Conservation (phyloP, 495 filamentous ascomycete species). For the Penicillium manginii region DNA sequence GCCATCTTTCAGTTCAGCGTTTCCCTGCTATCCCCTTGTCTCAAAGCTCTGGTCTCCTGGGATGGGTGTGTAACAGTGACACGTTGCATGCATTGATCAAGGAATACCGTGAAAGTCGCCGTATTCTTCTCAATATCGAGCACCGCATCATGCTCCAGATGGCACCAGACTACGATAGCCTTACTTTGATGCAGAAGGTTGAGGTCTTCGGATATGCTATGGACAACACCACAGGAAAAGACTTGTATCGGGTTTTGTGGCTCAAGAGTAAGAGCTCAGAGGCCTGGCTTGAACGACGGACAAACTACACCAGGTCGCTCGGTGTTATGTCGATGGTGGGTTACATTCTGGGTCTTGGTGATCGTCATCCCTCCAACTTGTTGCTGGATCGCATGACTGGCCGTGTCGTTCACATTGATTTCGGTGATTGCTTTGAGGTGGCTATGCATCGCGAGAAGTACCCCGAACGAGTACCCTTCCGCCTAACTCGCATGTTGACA, state of each 20-base stretch:
- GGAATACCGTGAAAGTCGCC: conserved; percentile 94
- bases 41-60: conserved; percentile 90
- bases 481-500: conserved; percentile 96
- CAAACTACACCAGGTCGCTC: conserved; percentile 95
- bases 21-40: conserved; percentile 95
- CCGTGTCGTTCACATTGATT: conserved; percentile 97
- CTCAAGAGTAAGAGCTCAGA: conserved; percentile 98
- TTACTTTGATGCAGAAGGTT: conserved; percentile 99
- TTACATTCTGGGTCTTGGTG: conserved; percentile 95
- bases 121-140: conserved; percentile 98
- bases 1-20: conserved; percentile 92
- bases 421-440: conserved; percentile 98
- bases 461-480: conserved; percentile 95
- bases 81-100: conserved; percentile 95
- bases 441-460: conserved; percentile 99
- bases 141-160: conserved; percentile 99
- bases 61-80: conserved; percentile 98
- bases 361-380: conserved; percentile 95
- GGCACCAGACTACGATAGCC: conserved; percentile 97
- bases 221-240: conserved; percentile 98
- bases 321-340: conserved; percentile 99
- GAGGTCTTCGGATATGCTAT: conserved; percentile 98
- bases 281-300: conserved; percentile 93
- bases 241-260: conserved; percentile 97
- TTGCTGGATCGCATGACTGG: conserved; percentile 95